Evolutionary conservation across 108 stramenopile species (phyloP).

Genomic region (Nitzschia putrida): DNA sequence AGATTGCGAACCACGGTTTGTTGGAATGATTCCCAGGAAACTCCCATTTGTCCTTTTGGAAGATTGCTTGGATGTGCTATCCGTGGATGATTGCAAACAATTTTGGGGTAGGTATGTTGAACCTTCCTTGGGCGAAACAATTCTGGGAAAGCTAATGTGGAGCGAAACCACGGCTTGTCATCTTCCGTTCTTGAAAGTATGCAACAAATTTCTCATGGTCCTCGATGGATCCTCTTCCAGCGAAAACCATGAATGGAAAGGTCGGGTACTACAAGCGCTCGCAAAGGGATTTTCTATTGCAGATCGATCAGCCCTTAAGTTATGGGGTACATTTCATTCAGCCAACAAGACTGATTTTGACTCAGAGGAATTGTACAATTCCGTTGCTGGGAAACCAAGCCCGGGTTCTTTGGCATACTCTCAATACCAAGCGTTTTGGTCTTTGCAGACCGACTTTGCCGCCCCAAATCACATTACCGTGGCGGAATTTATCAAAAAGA

Average conservation of each 20-base stretch:
- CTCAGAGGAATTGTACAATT: constrained; percentile 15
- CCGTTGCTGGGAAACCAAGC: neutral
- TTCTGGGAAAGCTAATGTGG: constrained; percentile 46
- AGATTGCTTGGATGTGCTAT: constrained; percentile 59
- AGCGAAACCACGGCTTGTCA: constrained; percentile 37
- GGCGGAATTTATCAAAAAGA: constrained; percentile 50
- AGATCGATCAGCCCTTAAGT: constrained; percentile 72
- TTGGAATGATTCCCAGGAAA: constrained; percentile 32
- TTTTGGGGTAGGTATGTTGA: constrained; percentile 51
- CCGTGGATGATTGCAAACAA: constrained; percentile 28
- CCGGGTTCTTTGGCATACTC: constrained; percentile 42
- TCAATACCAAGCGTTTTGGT: constrained; percentile 80
- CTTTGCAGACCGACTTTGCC: constrained; percentile 72
- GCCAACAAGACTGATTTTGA: constrained; percentile 33
- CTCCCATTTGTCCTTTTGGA: constrained; percentile 65
- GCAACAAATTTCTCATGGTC: constrained; percentile 57
- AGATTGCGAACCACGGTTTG: constrained; percentile 18
- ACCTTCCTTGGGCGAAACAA: constrained; percentile 27
- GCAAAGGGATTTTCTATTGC: constrained; percentile 67
- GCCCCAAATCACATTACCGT: constrained; percentile 57
- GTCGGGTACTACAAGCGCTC: constrained; percentile 58
- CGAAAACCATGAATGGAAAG: constrained; percentile 52
- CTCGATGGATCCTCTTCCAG: constrained; percentile 23
- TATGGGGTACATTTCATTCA: constrained; percentile 65
- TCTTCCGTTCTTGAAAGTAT: constrained; percentile 56